Percentiles rank a stretch among this genome's conserved stretches.
phyloP scores from a whole-genome alignment of 225 moss, liverwort and hornwort species.

The Anthoceros angustus region DNA sequence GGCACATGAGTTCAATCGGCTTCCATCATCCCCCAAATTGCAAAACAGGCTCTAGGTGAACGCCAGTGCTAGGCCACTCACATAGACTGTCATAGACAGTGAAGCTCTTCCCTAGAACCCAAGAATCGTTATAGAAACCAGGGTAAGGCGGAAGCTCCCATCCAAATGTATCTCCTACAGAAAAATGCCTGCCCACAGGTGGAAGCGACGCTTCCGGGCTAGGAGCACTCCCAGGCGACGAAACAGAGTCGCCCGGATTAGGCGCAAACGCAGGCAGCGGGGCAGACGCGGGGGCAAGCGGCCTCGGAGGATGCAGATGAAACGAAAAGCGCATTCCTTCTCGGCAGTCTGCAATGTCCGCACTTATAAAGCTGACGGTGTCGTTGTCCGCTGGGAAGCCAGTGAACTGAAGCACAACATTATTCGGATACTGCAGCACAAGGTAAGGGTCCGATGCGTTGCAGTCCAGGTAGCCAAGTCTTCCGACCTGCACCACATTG shows the following conservation, averaged over 20 bases:
- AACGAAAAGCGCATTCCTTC: neutral
- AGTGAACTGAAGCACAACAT: neutral
- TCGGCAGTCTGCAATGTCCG: neutral
- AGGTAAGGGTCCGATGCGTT: neutral
- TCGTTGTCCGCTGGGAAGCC: neutral
- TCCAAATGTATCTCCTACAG: neutral
- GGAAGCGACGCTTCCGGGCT: neutral
- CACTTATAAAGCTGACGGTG: constrained; percentile 1
- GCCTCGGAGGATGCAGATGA: neutral
- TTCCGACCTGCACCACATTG: neutral
- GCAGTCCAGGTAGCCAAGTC: neutral
- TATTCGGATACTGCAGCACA: neutral
- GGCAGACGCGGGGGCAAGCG: neutral
- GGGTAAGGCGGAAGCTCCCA: neutral
- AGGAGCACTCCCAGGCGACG: neutral
- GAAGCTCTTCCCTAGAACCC: neutral
- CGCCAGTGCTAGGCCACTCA: neutral
- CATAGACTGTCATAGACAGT: neutral
- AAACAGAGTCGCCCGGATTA: too few species aligned
- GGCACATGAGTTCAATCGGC: too few species aligned
- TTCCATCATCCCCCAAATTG: too few species aligned
- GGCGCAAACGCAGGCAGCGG: neutral
- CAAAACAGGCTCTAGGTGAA: too few species aligned
- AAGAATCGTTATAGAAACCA: neutral
- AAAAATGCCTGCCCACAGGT: neutral